These are phyloP conservation scores for Yamadazyma endophytica DNA, from an alignment of 805 yeast species.

Conservation along the genomic window DNA sequence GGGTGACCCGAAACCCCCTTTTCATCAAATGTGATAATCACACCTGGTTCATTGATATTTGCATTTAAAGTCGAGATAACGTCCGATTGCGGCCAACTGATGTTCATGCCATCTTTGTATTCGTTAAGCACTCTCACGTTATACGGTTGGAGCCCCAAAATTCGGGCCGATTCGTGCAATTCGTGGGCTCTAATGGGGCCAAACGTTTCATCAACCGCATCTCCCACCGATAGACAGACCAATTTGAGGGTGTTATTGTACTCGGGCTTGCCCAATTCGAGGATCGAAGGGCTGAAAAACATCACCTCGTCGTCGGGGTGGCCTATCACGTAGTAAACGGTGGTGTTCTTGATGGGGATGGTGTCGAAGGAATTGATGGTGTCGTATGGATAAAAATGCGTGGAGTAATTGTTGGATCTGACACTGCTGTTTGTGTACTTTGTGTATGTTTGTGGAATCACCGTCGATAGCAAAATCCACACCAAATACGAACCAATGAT, in stretches of 20 bases:
- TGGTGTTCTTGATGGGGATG: slow-evolving; percentile 28
- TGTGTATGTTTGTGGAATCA: slow-evolving; percentile 32
- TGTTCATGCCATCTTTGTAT: slow-evolving; percentile 62
- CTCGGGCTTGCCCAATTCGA: slow-evolving; percentile 44
- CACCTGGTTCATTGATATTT: slow-evolving; percentile 16
- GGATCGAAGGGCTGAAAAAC: slow-evolving; percentile 85
- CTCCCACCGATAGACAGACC: slow-evolving; percentile 74
- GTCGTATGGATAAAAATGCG: slow-evolving; percentile 26
- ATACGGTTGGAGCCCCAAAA: slow-evolving; percentile 43
- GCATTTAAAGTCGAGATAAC: slow-evolving; percentile 36
- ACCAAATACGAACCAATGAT: too few relatives aligned
- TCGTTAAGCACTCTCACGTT: slow-evolving; percentile 44
- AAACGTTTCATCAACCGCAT: slow-evolving; percentile 56
- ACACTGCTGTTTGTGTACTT: slow-evolving; percentile 27
- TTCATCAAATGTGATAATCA: slow-evolving; percentile 73
- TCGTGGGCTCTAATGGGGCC: slow-evolving; percentile 65
- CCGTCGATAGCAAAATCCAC: slow-evolving; percentile 38
- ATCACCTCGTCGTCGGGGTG: slow-evolving; percentile 99
- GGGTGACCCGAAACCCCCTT: slow-evolving; percentile 81
- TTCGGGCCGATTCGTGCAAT: slow-evolving; percentile 47
- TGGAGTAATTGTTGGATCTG: slow-evolving; percentile 20
- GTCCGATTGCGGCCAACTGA: slow-evolving; percentile 53
- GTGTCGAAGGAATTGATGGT: slow-evolving; percentile 34
- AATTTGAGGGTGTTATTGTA: slow-evolving; percentile 52
- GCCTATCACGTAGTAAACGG: slow-evolving; percentile 62